These are phyloP conservation scores for Trichoderma reesei DNA, from an alignment of 495 filamentous ascomycete species.

Conservation along the genomic window DNA sequence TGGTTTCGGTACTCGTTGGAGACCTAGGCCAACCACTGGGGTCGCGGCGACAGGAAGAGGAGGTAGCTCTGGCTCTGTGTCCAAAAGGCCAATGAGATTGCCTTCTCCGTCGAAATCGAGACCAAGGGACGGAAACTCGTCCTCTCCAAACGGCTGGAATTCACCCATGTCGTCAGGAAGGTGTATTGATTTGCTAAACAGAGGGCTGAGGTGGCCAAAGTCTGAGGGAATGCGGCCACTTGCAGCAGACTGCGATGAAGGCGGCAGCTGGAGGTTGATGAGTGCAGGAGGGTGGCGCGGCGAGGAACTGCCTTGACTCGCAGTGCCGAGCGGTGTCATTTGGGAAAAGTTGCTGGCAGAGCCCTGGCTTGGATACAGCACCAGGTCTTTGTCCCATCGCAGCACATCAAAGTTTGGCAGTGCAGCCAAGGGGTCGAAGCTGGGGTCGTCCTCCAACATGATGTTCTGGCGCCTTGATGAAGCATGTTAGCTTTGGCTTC, in stretches of 20 bases:
- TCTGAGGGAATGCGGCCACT: slow-evolving; percentile 16
- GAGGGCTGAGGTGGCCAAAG: slow-evolving; percentile 19
- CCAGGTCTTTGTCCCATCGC: slow-evolving; percentile 12
- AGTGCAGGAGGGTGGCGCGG: slow-evolving; percentile 5
- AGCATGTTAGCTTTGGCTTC: not conserved
- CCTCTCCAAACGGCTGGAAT: slow-evolving; percentile 14
- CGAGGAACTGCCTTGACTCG: slow-evolving; percentile 2
- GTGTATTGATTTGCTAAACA: slow-evolving; percentile 9
- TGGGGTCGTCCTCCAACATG: slow-evolving; percentile 71
- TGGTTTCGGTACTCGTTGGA: not conserved
- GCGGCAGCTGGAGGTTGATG: slow-evolving; percentile 20
- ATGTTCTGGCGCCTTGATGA: slow-evolving; percentile 65
- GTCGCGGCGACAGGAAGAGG: not conserved
- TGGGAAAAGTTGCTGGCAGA: slow-evolving; percentile 25
- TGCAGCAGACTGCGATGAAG: slow-evolving; percentile 16
- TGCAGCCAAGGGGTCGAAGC: slow-evolving; percentile 63
- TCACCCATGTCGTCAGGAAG: slow-evolving; percentile 10
- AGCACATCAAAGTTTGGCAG: slow-evolving; percentile 47
- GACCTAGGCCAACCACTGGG: not conserved
- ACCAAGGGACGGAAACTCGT: slow-evolving; percentile 18
- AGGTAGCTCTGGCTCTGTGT: slow-evolving; percentile 4
- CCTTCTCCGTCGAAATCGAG: slow-evolving; percentile 27
- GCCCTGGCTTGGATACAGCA: slow-evolving; percentile 19
- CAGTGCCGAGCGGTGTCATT: slow-evolving; percentile 23
- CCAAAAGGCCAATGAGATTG: slow-evolving; percentile 18